Base-by-base conservation (phyloP, 139 green algal genomes). In the Chlamydomonas sp. region DNA sequence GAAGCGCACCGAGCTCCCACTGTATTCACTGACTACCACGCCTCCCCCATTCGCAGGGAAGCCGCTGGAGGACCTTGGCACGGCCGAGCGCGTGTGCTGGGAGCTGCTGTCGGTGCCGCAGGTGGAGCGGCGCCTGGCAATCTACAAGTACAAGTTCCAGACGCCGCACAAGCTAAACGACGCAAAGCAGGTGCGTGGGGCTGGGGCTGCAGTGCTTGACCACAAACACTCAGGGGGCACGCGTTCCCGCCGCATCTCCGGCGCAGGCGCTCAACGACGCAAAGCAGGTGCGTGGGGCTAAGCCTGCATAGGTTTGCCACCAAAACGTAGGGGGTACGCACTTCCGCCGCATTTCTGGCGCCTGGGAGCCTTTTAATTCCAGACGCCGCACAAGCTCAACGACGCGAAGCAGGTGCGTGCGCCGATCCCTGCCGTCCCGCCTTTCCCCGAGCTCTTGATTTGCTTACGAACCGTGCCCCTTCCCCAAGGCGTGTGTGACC, bases 111-210 rank as follows among this genome's bases (percentile, higher is more conserved):
- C 69, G 61, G 85, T 93, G 63, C 92, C 92, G 4, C 4, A 16
- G 4, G 91, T 90, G 15, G 88, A 85, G n/a, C 83, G 77, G 57
- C 85, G 90, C 10, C 82, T 87, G 3, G 16, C 15, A n/a, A 61
- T 80, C 60, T 85, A 83, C 15, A 60, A 75, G 2, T 90, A 93
- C 83, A 90, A 91, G 75, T 95, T 92, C 78, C 66, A 67, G 5
- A 84, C 87, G 49, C 90, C 90, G 12, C 72, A 91, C 20, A 92
- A 92, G 84, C 85, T 93, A 4, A 86, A 77, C 77, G 86, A 69
- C 8, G 64, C 64, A 10, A 8, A 10, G 8, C 64, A 69, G 64
- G 64, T 67, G 85, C 84, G 57, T 5, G 85, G 4, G 3, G 63
- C 7, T 77, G 18, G 1, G 7, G n/a, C 10, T 77, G 7, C 20